Percentiles rank a stretch among this genome's conserved stretches.
Evolutionary conservation across 805 yeast genomes (phyloP).

Genomic region (Metschnikowia kofuensis): DNA sequence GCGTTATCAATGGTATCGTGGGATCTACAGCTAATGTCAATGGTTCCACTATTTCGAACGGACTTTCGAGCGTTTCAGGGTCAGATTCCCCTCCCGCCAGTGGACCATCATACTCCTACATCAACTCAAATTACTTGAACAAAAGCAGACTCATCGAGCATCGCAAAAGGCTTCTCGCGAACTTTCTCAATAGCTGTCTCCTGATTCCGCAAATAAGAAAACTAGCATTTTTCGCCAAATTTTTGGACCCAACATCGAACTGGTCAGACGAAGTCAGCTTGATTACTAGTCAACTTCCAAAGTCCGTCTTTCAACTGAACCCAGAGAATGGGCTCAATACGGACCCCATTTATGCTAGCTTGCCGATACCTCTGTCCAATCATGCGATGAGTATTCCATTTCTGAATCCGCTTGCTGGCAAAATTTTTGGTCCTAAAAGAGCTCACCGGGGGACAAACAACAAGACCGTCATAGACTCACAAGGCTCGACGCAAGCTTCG

Average conservation of each 20-base stretch:
- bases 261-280: slow-evolving; percentile 68
- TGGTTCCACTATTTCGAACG: slow-evolving; percentile 3
- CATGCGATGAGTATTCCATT: slow-evolving; percentile 29
- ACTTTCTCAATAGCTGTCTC: slow-evolving; percentile 75
- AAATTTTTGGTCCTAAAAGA: slow-evolving; percentile 2
- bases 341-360: slow-evolving; percentile 29
- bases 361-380: slow-evolving; percentile 33
- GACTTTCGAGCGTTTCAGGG: slow-evolving; percentile 1
- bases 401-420: slow-evolving; percentile 23
- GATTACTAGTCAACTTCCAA: slow-evolving; percentile 38
- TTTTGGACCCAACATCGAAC: slow-evolving; percentile 78
- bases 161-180: slow-evolving; percentile 45
- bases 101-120: slow-evolving; percentile 26
- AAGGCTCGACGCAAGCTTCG: slow-evolving; percentile 10
- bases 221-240: slow-evolving; percentile 65
- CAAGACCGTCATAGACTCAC: slow-evolving; percentile 19
- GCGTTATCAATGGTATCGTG: slow-evolving; percentile 33
- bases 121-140: slow-evolving; percentile 40
- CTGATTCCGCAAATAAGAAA: slow-evolving; percentile 52
- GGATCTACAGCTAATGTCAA: slow-evolving; percentile 10
- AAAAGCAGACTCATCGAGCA: slow-evolving; percentile 39
- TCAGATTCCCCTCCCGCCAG: slow-evolving; percentile 9
- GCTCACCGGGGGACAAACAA: neutral
- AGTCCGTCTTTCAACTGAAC: slow-evolving; percentile 39
- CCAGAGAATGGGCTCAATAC: slow-evolving; percentile 43